A percentile compares a stretch with the other conserved stretches of the same genome.
phyloP scores from a whole-genome alignment of 495 filamentous ascomycete genomes.

The Penicillium steckii region DNA sequence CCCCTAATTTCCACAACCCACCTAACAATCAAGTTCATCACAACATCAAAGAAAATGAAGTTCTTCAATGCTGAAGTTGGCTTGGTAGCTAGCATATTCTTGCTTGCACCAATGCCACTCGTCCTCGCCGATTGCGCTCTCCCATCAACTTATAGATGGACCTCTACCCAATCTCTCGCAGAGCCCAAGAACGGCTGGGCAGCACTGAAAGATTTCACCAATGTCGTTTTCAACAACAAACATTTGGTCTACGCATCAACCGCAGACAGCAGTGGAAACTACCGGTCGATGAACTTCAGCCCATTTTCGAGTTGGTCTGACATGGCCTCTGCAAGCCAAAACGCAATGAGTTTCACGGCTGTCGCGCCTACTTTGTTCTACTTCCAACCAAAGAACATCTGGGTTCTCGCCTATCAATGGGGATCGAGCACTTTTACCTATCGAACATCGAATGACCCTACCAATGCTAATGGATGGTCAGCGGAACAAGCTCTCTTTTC shows the following conservation, averaged over 20 bases:
- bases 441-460: slow-evolving; percentile 55
- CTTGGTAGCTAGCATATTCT: slow-evolving; percentile 6
- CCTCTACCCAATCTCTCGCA: slow-evolving; percentile 47
- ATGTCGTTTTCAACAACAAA: slow-evolving; percentile 49
- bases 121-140: slow-evolving; percentile 44
- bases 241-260: slow-evolving; percentile 54
- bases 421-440: slow-evolving; percentile 57
- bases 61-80: background rate
- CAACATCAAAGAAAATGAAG: slow-evolving; percentile 6
- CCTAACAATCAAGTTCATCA: slow-evolving; percentile 4
- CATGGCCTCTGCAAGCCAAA: slow-evolving; percentile 55
- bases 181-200: slow-evolving; percentile 48
- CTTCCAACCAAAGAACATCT: slow-evolving; percentile 57
- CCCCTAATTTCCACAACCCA: background rate
- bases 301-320: slow-evolving; percentile 53
- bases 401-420: slow-evolving; percentile 63
- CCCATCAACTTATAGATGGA: slow-evolving; percentile 54
- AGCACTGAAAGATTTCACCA: slow-evolving; percentile 58
- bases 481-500: slow-evolving; percentile 52
- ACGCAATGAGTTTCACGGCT: slow-evolving; percentile 39
- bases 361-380: slow-evolving; percentile 62
- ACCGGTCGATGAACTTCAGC: slow-evolving; percentile 58
- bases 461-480: slow-evolving; percentile 56
- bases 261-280: slow-evolving; percentile 37
- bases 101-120: slow-evolving; percentile 12